Percentiles rank a stretch among this genome's conserved stretches.
Conservation (phyloP, 129 eudicot genomes). For the Flaveria linearis region DNA sequence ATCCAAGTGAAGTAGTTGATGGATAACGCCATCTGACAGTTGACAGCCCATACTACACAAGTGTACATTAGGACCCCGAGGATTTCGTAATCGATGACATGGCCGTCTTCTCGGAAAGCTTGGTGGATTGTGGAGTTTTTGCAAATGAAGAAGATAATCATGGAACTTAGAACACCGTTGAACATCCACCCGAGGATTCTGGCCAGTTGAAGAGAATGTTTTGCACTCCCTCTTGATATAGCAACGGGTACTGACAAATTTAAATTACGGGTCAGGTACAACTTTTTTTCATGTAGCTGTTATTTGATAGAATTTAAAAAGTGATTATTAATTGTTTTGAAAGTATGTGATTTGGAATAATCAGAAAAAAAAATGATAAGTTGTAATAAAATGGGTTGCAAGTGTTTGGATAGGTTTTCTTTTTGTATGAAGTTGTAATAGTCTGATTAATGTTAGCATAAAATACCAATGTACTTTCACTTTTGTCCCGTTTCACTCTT, state of each 20-base stretch:
- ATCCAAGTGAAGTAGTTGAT: conserved; percentile 98
- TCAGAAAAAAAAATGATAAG: neutral
- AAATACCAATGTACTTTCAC: neutral
- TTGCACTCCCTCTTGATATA: conserved; percentile 79
- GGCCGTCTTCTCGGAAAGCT: conserved; percentile 82
- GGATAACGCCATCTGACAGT: conserved; percentile 94
- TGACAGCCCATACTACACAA: conserved; percentile 91
- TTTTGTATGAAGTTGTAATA: neutral
- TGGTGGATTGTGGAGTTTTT: conserved; percentile 53
- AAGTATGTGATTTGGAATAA: neutral
- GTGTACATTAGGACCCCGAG: conserved; percentile 83
- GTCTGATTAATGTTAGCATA: neutral
- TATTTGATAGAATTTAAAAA: conserved; percentile 5
- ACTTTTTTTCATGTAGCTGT: neutral
- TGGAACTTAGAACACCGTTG: conserved; percentile 72
- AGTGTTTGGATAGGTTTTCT: too few relatives aligned
- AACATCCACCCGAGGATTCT: conserved; percentile 92
- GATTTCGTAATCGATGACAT: conserved; percentile 60
- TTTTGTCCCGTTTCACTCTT: neutral
- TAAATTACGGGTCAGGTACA: conserved; percentile 10
- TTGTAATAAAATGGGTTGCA: too few relatives aligned
- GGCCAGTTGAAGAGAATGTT: conserved; percentile 95
- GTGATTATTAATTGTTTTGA: neutral
- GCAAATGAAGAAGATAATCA: conserved; percentile 80
- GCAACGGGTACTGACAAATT: conserved; percentile 59